A percentile compares a stretch with the other conserved stretches of the same genome.
Conservation (phyloP, 352 stramenopile genomes). For the Thalassiosira ordinaria region DNA sequence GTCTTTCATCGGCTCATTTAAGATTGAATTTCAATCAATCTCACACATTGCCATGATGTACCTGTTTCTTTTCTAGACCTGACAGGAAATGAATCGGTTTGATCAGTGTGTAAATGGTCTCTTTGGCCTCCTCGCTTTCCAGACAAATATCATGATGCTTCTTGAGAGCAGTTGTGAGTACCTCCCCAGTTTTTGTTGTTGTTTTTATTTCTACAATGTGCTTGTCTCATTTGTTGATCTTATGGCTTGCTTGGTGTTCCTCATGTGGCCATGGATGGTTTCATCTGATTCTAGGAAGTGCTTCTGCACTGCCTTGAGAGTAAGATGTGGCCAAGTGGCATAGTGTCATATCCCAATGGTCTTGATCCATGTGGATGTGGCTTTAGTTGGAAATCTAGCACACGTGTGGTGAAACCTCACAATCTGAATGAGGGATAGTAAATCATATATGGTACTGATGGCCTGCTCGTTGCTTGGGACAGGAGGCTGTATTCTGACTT, state of each 20-base stretch:
- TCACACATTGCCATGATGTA: constrained; percentile 66
- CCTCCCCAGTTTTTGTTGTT: not conserved
- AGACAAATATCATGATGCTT: constrained; percentile 27
- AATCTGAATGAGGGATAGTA: not conserved
- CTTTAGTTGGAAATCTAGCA: constrained; percentile 7
- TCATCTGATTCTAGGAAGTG: constrained; percentile 31
- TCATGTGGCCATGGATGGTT: constrained; percentile 45
- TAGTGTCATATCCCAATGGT: constrained; percentile 16
- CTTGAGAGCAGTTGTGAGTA: not conserved
- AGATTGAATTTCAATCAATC: constrained; percentile 64
- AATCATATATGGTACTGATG: constrained; percentile 15
- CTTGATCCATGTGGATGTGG: constrained; percentile 26
- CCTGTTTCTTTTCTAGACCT: constrained; percentile 37
- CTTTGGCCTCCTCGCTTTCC: constrained; percentile 2
- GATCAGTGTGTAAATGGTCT: constrained; percentile 56
- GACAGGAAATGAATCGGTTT: constrained; percentile 52
- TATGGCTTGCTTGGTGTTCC: constrained; percentile 4
- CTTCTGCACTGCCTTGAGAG: constrained; percentile 13
- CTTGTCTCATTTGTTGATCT: constrained; percentile 26
- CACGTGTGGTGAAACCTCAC: constrained; percentile 15
- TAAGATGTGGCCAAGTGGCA: constrained; percentile 34
- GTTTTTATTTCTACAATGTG: not conserved
- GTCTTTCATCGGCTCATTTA: constrained; percentile 46
- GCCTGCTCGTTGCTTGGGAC: constrained; percentile 1
- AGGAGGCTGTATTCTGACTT: not conserved